Evolutionary conservation across 352 stramenopile genomes (phyloP), one percentile per base, ranked within the genome.

Genomic region (Phytophthora kernoviae): DNA sequence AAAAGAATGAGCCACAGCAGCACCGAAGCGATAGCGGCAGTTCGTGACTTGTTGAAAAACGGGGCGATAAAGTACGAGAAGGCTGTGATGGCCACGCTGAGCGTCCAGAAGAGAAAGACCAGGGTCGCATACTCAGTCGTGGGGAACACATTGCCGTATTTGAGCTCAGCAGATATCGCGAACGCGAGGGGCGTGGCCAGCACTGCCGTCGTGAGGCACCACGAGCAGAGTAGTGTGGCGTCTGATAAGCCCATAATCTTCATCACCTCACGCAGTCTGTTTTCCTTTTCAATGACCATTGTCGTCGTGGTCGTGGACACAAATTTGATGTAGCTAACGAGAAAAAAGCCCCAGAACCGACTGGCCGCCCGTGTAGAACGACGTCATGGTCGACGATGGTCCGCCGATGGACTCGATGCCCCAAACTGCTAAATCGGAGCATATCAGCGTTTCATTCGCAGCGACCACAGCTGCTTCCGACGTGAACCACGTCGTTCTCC

Each of bases 271-370:
- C 84, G 80, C 30, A 94, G 73, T 33, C 78, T 64, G 24, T 79
- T 87, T 55, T 93, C 85, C 54, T 96, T 94, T 40, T 96, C 85
- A 18, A 87, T 78, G 18, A 96, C 81, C 72, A 96, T 88, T 5
- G 70, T 62, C 0, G 84, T 82, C 0, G 81, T 87, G 18, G 75
- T 88, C 5, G 79, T 81, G 10, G 84, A 88, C 41, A 91, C 80
- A 46, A 88, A 86, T 36, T 82, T 81, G 50, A 85, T 80, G 56
- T 84, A 87, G 47, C 71, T 82, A 36, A 86, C 54, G 15, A 84
- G 58, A 33, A 88, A 78, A 47, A 86, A 88, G 75, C 9, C 74
- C 77, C 40, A 88, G 60, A 3, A 87, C 74, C 2, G 72, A 77
- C 49, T 91, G 81, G 0, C 81, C 79, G 17, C 70, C 85, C 12